Evolutionary conservation across 2,329 filamentous ascomycete species (phyloP), one percentile per base, ranked within the genome.

Genomic region (Curvularia sp.): DNA sequence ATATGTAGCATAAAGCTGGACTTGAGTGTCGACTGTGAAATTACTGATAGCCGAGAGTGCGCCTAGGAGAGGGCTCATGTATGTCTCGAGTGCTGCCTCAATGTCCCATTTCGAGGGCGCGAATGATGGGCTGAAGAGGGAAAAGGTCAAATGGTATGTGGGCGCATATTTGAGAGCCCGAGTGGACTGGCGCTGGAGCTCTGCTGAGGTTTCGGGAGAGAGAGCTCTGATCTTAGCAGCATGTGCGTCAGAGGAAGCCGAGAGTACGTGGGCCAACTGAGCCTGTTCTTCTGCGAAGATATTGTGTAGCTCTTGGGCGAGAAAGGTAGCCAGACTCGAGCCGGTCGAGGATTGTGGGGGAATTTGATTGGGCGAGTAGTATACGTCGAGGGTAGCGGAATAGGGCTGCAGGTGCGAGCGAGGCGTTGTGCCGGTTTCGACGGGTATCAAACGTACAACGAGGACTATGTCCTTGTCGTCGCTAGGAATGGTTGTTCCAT

Each of bases 121-220:
- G 1, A 89, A 85, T 1, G 88, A 88, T 12, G 90, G 89, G 0
- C 92, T 95, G 75, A 99, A 98, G 3, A 99, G 83, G 0, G 95
- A 99, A 73, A 99, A 97, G 0, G 93, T 97, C 28, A 99, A 82
- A 74, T 99, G 95, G 75, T 98, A 99, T 0, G 92, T 96, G 13
- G 93, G 88, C 4, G 95, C 90, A 75, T 97, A 96, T 74, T 94
- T 96, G 71, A 98, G 85, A 0, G 93, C 92, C 50, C 93, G 85
- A 2, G 91, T 95, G 35, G 91, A 91, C 61, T 93, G 90, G 55
- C 82, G 82, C 60, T 83, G 82, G 30, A 89, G 84, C 83, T 89
- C 69, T 79, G 85, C 67, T 7, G 67, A 65, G 15, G 70, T 70
- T 39, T 80, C 77, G n/a, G 73, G 66, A 10, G 77, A 75, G 12